These are phyloP conservation scores for Lasiodiplodia gonubiensis DNA, from an alignment of 2,329 filamentous ascomycete species.

Conservation along the genomic window DNA sequence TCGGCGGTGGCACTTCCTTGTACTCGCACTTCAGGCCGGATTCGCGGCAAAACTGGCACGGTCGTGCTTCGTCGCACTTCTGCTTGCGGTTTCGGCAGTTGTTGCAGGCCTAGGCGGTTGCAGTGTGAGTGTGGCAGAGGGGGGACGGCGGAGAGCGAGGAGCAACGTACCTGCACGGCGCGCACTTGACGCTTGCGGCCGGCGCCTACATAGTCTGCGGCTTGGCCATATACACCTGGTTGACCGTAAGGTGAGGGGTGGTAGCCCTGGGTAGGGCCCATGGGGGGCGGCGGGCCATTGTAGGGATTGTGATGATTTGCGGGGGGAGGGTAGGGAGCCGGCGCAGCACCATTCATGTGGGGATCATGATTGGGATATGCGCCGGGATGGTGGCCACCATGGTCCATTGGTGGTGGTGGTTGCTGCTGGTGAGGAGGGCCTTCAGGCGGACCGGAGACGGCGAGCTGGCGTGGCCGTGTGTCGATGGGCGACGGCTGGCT, in stretches of 20 bases:
- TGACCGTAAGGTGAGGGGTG: conserved; percentile 38
- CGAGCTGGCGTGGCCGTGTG: conserved; percentile 24
- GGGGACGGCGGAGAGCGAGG: not conserved
- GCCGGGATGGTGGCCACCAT: conserved; percentile 41
- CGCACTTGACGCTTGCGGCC: conserved; percentile 28
- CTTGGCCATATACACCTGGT: conserved; percentile 38
- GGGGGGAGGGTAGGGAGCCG: conserved; percentile 40
- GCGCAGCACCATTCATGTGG: conserved; percentile 40
- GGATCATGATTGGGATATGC: conserved; percentile 44
- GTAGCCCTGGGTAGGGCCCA: conserved; percentile 34
- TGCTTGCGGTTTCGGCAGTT: conserved; percentile 49
- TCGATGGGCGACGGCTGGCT: conserved; percentile 34
- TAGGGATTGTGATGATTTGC: conserved; percentile 41
- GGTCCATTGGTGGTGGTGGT: conserved; percentile 43
- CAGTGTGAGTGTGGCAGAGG: conserved; percentile 19
- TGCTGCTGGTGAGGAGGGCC: conserved; percentile 31
- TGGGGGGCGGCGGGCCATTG: conserved; percentile 37
- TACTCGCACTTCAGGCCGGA: conserved; percentile 86
- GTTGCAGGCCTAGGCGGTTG: conserved; percentile 72
- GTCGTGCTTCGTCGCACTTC: conserved; percentile 49
- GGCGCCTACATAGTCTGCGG: conserved; percentile 21
- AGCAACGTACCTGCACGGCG: conserved; percentile 25
- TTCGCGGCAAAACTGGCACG: conserved; percentile 73
- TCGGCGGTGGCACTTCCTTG: conserved; percentile 87
- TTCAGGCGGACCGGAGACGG: conserved; percentile 19